Percentiles rank a stretch among this genome's conserved stretches.
phyloP scores from a whole-genome alignment of 2,329 filamentous ascomycete genomes.

The Alternaria sp. region DNA sequence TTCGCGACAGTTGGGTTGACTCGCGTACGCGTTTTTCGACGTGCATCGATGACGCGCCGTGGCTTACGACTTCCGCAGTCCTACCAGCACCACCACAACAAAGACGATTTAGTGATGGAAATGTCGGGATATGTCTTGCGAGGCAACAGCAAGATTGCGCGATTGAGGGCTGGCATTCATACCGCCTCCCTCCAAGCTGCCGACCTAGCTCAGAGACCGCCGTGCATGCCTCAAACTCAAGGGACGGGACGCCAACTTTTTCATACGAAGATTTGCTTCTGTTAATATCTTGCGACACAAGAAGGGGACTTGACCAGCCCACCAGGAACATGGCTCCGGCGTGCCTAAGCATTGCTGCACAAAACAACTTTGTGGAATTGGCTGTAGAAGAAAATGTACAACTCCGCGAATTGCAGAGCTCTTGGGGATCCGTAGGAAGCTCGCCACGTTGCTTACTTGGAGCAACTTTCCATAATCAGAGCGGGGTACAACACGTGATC shows the following conservation, averaged over 20 bases:
- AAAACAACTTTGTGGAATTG: background rate
- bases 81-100: background rate
- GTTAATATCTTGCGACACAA: too few relatives aligned
- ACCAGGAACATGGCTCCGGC: background rate
- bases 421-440: background rate
- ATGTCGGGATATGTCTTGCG: background rate
- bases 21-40: too few relatives aligned
- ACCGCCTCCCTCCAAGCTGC: background rate
- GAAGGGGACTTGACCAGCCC: background rate
- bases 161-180: background rate
- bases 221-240: background rate
- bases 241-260: background rate
- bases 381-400: background rate
- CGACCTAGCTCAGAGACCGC: background rate
- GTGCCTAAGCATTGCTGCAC: background rate
- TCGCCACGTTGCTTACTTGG: background rate
- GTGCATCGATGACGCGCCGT: too few relatives aligned
- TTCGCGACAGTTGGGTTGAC: background rate
- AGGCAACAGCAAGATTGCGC: background rate
- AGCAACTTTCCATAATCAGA: background rate
- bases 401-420: background rate
- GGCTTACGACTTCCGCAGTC: too few relatives aligned
- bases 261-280: background rate
- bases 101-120: background rate
- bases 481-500: slow-evolving; percentile 27